Evolutionary conservation across 1,284 basidiomycete species (phyloP), one percentile per base, ranked within the genome.

Genomic region (Apiotrichum mycotoxinovorans): DNA sequence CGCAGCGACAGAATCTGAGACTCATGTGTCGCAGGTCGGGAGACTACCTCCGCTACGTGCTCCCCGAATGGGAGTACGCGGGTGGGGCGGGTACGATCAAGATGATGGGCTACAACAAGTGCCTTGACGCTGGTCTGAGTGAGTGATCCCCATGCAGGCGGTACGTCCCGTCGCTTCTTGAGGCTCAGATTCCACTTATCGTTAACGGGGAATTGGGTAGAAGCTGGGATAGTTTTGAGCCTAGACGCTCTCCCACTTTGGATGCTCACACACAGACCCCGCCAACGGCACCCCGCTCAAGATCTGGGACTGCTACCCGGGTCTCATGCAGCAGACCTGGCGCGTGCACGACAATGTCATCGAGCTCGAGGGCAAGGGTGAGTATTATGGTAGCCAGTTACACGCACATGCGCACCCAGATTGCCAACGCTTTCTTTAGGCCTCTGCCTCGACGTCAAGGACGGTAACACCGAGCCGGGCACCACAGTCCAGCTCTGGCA

Each of bases 251-350:
- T n/a, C n/a, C n/a, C n/a, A n/a, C n/a, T n/a, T n/a, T n/a, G n/a
- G n/a, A n/a, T n/a, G n/a, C n/a, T n/a, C n/a, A n/a, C n/a, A n/a
- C n/a, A n/a, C n/a, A 43, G 42, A 4, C 55, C 53, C 63, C 14
- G 49, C 34, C 18, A 59, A 64, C 54, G 67, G 61, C 17, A 49
- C 52, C 27, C 51, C 34, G 4, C 56, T 68, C 53, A 70, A 69
- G 57, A 60, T 74, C 52, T 69, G 65, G 63, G 57, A 57, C 37
- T 51, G 54, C 41, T 51, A 53, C 47, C 33, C 25, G 14, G 58
- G 51, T 46, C 41, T 54, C n/a, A 30, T 37, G n/a, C 58, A 60
- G 54, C 58, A 56, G 54, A 23, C 33, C 11, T 60, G 58, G 58
- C 14, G 30, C 26, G 25, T 33, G 15, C 27, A 51, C 40, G 49